phyloP scores from a whole-genome alignment of 495 filamentous ascomycete genomes.

The Echria macrotheca region DNA sequence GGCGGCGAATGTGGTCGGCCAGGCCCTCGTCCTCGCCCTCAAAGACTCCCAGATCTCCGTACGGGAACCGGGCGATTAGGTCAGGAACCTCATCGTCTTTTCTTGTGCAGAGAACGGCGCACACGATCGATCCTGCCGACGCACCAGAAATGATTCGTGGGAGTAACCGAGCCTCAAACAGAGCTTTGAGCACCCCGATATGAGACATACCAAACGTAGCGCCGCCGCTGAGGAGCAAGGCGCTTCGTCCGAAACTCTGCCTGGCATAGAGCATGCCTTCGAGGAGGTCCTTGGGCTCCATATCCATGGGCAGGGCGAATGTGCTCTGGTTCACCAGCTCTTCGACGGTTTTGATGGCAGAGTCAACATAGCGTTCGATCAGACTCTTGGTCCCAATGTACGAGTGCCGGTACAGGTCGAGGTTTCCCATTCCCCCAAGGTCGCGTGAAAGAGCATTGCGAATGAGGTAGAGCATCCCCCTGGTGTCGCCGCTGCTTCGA shows the following conservation, averaged over 20 bases:
- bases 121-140: slow-evolving; percentile 92
- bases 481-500: slow-evolving; percentile 64
- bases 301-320: slow-evolving; percentile 39
- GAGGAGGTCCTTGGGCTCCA: slow-evolving; percentile 62
- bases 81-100: slow-evolving; percentile 79
- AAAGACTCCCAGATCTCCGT: slow-evolving; percentile 82
- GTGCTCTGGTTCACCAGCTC: slow-evolving; percentile 61
- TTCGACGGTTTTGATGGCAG: slow-evolving; percentile 65
- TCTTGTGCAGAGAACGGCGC: slow-evolving; percentile 74
- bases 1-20: slow-evolving; percentile 62
- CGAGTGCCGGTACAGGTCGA: slow-evolving; percentile 75
- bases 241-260: slow-evolving; percentile 85
- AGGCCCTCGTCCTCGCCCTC: slow-evolving; percentile 64
- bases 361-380: slow-evolving; percentile 81
- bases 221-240: slow-evolving; percentile 80
- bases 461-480: slow-evolving; percentile 68
- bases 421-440: slow-evolving; percentile 80
- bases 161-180: slow-evolving; percentile 69
- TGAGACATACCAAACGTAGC: slow-evolving; percentile 96
- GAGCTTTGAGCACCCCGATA: slow-evolving; percentile 84
- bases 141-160: slow-evolving; percentile 92
- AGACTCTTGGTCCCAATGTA: slow-evolving; percentile 81
- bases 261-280: slow-evolving; percentile 60
- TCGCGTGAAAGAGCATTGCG: slow-evolving; percentile 76
- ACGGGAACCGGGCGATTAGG: slow-evolving; percentile 65